These are phyloP conservation scores for Hypericum androsaemum DNA, from an alignment of 345 rosid genomes.

Conservation along the genomic window DNA sequence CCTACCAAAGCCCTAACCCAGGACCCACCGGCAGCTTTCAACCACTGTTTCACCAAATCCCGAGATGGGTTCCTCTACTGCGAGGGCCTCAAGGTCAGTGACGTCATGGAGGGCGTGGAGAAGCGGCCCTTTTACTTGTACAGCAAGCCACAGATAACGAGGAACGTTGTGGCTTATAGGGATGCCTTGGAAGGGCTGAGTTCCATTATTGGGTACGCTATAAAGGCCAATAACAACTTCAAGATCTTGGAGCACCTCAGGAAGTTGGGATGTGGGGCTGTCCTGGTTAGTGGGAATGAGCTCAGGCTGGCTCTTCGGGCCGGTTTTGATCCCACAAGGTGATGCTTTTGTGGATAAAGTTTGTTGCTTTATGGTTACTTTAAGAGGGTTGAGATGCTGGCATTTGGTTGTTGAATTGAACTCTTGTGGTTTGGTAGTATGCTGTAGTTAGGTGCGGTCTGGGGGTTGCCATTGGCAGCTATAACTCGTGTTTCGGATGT, in stretches of 20 bases:
- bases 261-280: slow-evolving; percentile 85
- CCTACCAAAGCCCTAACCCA: slow-evolving; percentile 22
- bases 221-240: slow-evolving; percentile 81
- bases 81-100: slow-evolving; percentile 70
- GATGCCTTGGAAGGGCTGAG: slow-evolving; percentile 64
- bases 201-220: slow-evolving; percentile 77
- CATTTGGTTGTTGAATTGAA: slow-evolving; percentile 4
- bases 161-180: slow-evolving; percentile 70
- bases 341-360: slow-evolving; percentile 8
- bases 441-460: no score
- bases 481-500: no score
- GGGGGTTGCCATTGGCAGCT: no score
- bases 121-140: slow-evolving; percentile 82
- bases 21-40: slow-evolving; percentile 19
- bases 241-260: slow-evolving; percentile 96
- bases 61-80: slow-evolving; percentile 80
- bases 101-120: slow-evolving; percentile 69
- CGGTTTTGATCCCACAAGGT: slow-evolving; percentile 87
- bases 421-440: no score
- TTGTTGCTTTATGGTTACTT: background rate
- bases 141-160: slow-evolving; percentile 80
- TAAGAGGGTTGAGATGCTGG: slow-evolving; percentile 5
- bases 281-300: slow-evolving; percentile 91
- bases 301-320: slow-evolving; percentile 80
- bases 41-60: slow-evolving; percentile 75